Evolutionary conservation across 768 basidiomycete genomes (phyloP).

Genomic region (Boletus rubescentipes): DNA sequence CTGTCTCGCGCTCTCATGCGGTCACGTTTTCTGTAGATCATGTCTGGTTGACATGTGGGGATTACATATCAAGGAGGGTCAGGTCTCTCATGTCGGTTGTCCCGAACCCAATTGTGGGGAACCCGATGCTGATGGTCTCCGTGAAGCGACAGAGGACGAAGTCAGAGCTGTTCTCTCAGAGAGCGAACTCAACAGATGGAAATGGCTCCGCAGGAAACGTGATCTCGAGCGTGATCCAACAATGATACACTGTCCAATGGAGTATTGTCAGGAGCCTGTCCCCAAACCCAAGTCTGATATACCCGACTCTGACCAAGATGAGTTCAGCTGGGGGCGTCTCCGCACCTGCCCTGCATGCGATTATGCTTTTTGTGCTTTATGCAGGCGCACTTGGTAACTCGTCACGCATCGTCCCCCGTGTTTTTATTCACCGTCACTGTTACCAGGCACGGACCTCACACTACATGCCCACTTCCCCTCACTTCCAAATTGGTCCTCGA

Average conservation of each 20-base stretch:
- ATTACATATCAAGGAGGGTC: conserved; percentile 77
- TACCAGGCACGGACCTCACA: conserved; percentile 78
- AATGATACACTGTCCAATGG: conserved; percentile 77
- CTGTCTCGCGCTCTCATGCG: conserved; percentile 69
- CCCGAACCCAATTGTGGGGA: conserved; percentile 83
- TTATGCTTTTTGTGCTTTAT: conserved; percentile 83
- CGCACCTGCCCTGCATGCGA: conserved; percentile 69
- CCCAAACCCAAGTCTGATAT: conserved; percentile 45
- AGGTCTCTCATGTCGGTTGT: conserved; percentile 73
- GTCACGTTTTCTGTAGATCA: conserved; percentile 80
- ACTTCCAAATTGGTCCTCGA: conserved; percentile 65
- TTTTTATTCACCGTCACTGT: conserved; percentile 6
- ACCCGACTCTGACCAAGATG: conserved; percentile 42
- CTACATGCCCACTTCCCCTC: conserved; percentile 64
- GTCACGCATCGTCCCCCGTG: not conserved
- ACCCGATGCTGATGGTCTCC: conserved; percentile 15
- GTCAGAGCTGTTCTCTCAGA: conserved; percentile 69
- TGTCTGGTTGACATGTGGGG: conserved; percentile 84
- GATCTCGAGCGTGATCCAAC: conserved; percentile 77
- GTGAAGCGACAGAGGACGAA: conserved; percentile 67
- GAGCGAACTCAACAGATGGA: conserved; percentile 68
- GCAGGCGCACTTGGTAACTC: conserved; percentile 72
- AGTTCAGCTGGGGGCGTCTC: conserved; percentile 68
- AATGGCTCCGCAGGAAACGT: conserved; percentile 71
- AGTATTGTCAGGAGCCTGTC: conserved; percentile 80